These are phyloP conservation scores for Diplodia scrobiculata DNA, from an alignment of 2,329 filamentous ascomycete species.

Conservation along the genomic window DNA sequence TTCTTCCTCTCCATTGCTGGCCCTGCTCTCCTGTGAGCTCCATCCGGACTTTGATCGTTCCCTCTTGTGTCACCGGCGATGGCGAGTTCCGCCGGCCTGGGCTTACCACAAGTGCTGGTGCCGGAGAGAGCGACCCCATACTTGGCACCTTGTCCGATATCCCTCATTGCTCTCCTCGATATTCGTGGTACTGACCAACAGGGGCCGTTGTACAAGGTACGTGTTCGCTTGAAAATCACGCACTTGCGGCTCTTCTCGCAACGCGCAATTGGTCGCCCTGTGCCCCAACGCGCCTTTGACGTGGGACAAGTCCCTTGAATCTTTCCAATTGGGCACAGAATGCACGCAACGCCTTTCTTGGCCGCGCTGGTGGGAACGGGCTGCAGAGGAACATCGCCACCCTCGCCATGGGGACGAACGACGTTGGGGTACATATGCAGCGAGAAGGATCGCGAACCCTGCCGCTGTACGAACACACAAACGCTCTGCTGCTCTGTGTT, in stretches of 20 bases:
- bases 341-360: slow-evolving; percentile 4
- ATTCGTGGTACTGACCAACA: not conserved
- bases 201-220: slow-evolving; percentile 9
- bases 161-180: not conserved
- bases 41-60: not conserved
- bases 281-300: not conserved
- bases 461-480: slow-evolving; percentile 1
- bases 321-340: not conserved
- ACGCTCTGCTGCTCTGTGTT: slow-evolving; percentile 17
- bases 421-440: not conserved
- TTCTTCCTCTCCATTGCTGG: not conserved
- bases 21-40: slow-evolving; percentile 11
- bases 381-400: slow-evolving; percentile 1
- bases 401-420: not conserved
- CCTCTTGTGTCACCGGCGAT: slow-evolving; percentile 15
- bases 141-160: not conserved
- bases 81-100: not conserved
- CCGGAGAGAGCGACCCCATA: not conserved
- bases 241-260: slow-evolving; percentile 10
- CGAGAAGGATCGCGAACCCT: slow-evolving; percentile 6
- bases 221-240: slow-evolving; percentile 18
- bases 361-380: too few relatives aligned
- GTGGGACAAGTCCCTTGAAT: not conserved
- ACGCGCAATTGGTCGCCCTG: slow-evolving; percentile 7
- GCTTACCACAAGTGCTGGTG: not conserved